A percentile compares a stretch with the other conserved stretches of the same genome.
These are phyloP conservation scores for Eutypella sp. DNA, from an alignment of 2,329 filamentous ascomycete genomes.

Conservation along the genomic window DNA sequence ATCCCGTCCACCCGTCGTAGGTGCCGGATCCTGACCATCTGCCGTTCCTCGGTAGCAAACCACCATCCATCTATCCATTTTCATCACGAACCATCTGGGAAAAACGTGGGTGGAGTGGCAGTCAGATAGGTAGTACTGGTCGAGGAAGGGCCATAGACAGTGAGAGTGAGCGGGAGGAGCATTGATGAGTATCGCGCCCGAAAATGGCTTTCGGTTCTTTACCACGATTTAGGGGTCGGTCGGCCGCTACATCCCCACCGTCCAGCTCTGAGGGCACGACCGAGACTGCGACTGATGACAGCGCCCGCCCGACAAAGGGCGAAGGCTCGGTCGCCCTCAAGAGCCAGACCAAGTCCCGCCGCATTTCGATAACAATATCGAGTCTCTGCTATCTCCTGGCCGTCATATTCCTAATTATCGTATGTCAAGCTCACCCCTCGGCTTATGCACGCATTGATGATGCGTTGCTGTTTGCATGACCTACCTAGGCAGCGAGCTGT, in stretches of 20 bases:
- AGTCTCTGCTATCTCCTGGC: slow-evolving; percentile 68
- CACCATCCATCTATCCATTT: too few relatives aligned
- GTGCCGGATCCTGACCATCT: too few relatives aligned
- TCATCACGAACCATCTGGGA: too few relatives aligned
- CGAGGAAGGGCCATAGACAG: too few relatives aligned
- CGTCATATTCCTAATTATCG: slow-evolving; percentile 74
- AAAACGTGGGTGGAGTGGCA: too few relatives aligned
- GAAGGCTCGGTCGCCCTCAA: slow-evolving; percentile 31
- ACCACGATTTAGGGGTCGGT: background rate
- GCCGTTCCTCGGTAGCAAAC: too few relatives aligned
- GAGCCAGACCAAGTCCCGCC: slow-evolving; percentile 47
- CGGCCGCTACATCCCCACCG: background rate
- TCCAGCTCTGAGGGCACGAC: background rate
- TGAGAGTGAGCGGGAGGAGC: too few relatives aligned
- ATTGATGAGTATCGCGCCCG: background rate
- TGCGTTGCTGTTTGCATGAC: slow-evolving; percentile 8
- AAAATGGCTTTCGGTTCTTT: background rate
- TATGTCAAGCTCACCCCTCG: slow-evolving; percentile 28
- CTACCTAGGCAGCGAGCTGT: too few relatives aligned
- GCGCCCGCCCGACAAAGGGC: background rate
- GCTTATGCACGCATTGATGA: background rate
- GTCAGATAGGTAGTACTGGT: too few relatives aligned
- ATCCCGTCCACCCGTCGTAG: too few relatives aligned
- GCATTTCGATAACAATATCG: slow-evolving; percentile 59
- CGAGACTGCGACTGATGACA: background rate